phyloP scores from a whole-genome alignment of 2,329 filamentous ascomycete species.

The Ophiostoma tasmaniense region DNA sequence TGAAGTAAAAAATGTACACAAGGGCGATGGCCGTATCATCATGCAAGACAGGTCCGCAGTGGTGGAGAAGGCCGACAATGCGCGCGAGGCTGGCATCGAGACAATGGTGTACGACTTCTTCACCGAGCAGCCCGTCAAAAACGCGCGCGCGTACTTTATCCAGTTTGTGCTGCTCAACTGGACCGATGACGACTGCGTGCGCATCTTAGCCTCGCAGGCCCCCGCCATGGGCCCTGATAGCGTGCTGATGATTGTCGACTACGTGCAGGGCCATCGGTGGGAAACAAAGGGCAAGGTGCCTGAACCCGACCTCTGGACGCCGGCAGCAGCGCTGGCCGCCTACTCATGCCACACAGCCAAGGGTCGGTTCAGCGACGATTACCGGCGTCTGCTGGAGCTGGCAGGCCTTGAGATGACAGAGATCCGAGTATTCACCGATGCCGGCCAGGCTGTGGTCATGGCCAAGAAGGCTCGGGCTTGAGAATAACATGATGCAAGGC shows the following conservation, averaged over 20 bases:
- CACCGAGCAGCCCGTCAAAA: background rate
- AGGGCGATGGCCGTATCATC: background rate
- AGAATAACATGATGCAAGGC: background rate
- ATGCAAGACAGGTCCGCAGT: background rate
- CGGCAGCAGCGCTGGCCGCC: background rate
- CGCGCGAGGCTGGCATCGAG: background rate
- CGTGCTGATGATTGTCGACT: background rate
- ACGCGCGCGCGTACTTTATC: background rate
- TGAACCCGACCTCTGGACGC: background rate
- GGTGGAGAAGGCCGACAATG: background rate
- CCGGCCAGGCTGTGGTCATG: background rate
- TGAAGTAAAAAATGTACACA: background rate
- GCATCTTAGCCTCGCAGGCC: background rate
- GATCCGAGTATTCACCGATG: background rate
- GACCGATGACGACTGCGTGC: background rate
- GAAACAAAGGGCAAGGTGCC: background rate
- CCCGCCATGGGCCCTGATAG: background rate
- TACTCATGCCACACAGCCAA: background rate
- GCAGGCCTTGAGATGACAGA: background rate
- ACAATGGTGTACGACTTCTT: background rate
- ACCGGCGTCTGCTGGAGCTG: background rate
- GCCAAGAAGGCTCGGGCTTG: background rate
- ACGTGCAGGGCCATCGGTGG: background rate
- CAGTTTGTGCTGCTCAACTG: background rate
- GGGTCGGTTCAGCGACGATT: background rate